Evolutionary conservation across 2,329 filamentous ascomycete species (phyloP).

Genomic region (Verticillium dahliae): DNA sequence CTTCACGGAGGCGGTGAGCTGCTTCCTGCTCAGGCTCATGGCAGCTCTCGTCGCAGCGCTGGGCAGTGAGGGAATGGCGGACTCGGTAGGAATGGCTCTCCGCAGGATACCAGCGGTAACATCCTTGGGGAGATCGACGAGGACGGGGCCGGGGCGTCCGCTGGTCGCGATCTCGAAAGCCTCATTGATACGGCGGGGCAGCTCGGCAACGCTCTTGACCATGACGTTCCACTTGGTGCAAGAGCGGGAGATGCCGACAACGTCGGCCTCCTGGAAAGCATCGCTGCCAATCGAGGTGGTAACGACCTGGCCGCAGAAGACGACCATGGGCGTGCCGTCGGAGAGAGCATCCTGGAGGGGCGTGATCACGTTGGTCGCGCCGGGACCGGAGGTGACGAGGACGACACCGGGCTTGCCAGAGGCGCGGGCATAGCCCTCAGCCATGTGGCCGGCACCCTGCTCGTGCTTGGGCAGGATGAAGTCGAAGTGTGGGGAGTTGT

Average conservation of each 20-base stretch:
- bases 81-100: constrained; percentile 72
- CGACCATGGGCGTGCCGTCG: constrained; percentile 92
- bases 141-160: constrained; percentile 85
- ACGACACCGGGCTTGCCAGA: constrained; percentile 93
- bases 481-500: constrained; percentile 94
- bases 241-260: constrained; percentile 85
- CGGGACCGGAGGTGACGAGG: constrained; percentile 91
- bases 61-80: constrained; percentile 70
- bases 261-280: constrained; percentile 94
- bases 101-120: constrained; percentile 80
- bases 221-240: constrained; percentile 99
- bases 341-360: constrained; percentile 95
- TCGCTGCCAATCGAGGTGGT: constrained; percentile 81
- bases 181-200: constrained; percentile 91
- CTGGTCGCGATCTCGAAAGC: constrained; percentile 97
- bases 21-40: constrained; percentile 62
- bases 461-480: constrained; percentile 95
- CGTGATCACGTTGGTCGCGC: constrained; percentile 93
- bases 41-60: constrained; percentile 82
- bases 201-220: constrained; percentile 91
- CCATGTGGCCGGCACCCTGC: constrained; percentile 98
- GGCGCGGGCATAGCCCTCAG: constrained; percentile 90
- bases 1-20: constrained; percentile 66
- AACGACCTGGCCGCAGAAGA: constrained; percentile 89
- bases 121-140: constrained; percentile 95